These are phyloP conservation scores for Meredithiella fracta DNA, from an alignment of 2,329 filamentous ascomycete species.

Conservation along the genomic window DNA sequence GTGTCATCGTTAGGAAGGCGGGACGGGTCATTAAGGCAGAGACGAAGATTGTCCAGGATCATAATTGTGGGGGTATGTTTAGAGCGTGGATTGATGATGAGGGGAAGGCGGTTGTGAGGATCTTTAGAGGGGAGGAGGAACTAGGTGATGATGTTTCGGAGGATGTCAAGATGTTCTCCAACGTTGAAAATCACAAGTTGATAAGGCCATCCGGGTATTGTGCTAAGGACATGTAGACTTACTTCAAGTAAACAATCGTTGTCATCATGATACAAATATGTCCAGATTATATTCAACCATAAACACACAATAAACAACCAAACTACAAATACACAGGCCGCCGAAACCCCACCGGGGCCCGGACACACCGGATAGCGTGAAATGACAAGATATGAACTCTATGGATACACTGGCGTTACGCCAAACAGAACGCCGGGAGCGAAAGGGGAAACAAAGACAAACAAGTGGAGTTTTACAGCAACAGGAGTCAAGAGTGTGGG, in stretches of 20 bases:
- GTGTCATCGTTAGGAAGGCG: conserved; percentile 28
- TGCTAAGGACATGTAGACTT: conserved; percentile 8
- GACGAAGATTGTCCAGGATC: conserved; percentile 52
- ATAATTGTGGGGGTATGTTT: conserved; percentile 81
- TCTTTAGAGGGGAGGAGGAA: conserved; percentile 20
- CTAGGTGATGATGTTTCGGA: conserved; percentile 4
- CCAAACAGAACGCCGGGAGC: not conserved
- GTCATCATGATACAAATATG: not conserved
- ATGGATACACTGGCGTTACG: conserved; percentile 7
- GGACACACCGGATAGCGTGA: conserved; percentile 2
- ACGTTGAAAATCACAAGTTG: conserved; percentile 6
- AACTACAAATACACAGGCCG: conserved; percentile 9
- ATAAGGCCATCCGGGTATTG: conserved; percentile 10
- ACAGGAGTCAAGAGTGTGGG: not conserved
- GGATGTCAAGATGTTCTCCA: conserved; percentile 4
- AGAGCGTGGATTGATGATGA: conserved; percentile 56
- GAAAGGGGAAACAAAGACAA: not conserved
- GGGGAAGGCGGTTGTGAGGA: conserved; percentile 39
- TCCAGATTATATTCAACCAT: conserved; percentile 1
- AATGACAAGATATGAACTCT: conserved; percentile 11
- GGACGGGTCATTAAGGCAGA: conserved; percentile 27
- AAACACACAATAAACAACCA: not conserved
- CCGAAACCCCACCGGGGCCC: not conserved
- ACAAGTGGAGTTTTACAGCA: conserved; percentile 3
- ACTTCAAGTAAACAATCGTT: not conserved